These are phyloP conservation scores for Gastrolobium villosum DNA, from an alignment of 306 rosid species.

Conservation along the genomic window DNA sequence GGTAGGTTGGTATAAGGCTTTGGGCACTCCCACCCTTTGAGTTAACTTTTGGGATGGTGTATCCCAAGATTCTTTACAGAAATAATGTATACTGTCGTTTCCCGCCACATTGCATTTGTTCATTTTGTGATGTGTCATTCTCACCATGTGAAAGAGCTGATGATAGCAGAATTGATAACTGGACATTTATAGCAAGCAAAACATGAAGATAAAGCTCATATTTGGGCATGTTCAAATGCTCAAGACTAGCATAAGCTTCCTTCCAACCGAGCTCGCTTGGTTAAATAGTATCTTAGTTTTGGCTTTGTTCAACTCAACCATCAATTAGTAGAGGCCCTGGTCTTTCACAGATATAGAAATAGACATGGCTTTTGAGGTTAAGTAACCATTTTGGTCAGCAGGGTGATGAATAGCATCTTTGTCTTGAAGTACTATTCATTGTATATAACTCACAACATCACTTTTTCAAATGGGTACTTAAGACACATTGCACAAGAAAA, in stretches of 20 bases:
- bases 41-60: too few species aligned
- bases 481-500: too few species aligned
- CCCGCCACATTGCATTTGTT: conserved; percentile 66
- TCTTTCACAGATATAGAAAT: not conserved
- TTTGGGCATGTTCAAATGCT: conserved; percentile 21
- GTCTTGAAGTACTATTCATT: not conserved
- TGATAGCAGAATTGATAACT: conserved; percentile 46
- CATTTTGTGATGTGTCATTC: conserved; percentile 66
- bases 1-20: too few species aligned
- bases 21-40: too few species aligned
- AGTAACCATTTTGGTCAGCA: not conserved
- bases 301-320: conserved; percentile 19
- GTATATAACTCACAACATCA: conserved; percentile 13
- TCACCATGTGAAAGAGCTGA: conserved; percentile 88
- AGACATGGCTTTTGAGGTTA: conserved; percentile 5
- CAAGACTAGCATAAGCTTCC: conserved; percentile 33
- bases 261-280: not conserved
- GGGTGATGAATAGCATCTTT: conserved; percentile 10
- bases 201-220: conserved; percentile 4
- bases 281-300: conserved; percentile 11
- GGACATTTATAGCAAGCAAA: conserved; percentile 29
- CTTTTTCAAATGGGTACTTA: not conserved
- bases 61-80: too few species aligned
- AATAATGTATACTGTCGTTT: conserved; percentile 79
- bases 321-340: not conserved